phyloP scores from a whole-genome alignment of 257 asterid genomes.

The Lycium ferocissimum region DNA sequence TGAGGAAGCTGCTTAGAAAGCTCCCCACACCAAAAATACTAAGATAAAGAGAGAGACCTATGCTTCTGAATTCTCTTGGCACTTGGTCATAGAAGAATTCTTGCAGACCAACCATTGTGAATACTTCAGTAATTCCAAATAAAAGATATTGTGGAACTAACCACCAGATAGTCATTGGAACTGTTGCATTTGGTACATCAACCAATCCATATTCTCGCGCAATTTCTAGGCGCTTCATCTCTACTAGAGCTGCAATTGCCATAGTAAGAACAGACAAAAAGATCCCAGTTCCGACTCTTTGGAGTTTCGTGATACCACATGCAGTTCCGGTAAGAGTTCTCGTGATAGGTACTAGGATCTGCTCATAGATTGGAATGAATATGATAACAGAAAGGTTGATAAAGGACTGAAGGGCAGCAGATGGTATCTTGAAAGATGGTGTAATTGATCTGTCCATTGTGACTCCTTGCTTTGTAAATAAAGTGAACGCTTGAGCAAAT shows the following conservation, averaged over 20 bases:
- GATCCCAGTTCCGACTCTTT: too few relatives aligned
- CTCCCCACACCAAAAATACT: constrained; percentile 66
- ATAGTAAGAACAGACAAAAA: too few relatives aligned
- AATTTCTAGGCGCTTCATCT: too few relatives aligned
- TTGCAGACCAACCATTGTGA: constrained; percentile 65
- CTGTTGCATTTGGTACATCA: constrained; percentile 41
- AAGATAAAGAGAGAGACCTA: constrained; percentile 61
- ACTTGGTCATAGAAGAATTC: constrained; percentile 76
- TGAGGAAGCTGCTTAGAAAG: constrained; percentile 66
- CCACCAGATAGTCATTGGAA: constrained; percentile 82
- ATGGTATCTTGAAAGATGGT: constrained; percentile 51
- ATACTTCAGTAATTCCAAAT: constrained; percentile 59
- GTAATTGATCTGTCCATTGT: constrained; percentile 64
- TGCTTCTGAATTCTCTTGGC: constrained; percentile 58
- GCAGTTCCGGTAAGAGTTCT: constrained; percentile 49
- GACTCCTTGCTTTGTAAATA: constrained; percentile 67
- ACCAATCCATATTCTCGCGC: too few relatives aligned
- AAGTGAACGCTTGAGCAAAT: constrained; percentile 55
- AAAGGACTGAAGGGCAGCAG: constrained; percentile 61
- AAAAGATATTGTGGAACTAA: constrained; percentile 61
- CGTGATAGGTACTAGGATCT: constrained; percentile 58
- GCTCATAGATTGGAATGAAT: constrained; percentile 60
- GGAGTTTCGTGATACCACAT: not conserved
- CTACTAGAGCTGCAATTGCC: too few relatives aligned
- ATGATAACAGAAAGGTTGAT: constrained; percentile 47